A percentile compares a stretch with the other conserved stretches of the same genome.
phyloP scores from a whole-genome alignment of 352 stramenopile species.

The Albugo laibachii region DNA sequence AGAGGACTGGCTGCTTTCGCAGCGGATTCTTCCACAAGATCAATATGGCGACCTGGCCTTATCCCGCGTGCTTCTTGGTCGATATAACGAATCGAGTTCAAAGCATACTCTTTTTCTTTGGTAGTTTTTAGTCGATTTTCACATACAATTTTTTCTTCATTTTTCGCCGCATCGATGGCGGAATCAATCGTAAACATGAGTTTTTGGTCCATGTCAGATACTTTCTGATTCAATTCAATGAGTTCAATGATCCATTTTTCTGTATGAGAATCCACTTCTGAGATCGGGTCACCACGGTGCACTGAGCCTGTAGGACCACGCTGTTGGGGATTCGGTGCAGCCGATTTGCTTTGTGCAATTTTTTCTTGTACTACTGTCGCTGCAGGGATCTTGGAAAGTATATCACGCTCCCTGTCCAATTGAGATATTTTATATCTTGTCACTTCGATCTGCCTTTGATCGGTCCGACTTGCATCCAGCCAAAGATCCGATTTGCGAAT shows the following conservation, averaged over 20 bases:
- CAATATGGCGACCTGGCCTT: too few species aligned
- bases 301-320: conserved; percentile 35
- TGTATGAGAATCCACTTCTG: conserved; percentile 77
- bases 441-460: conserved; percentile 67
- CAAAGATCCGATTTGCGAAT: conserved; percentile 77
- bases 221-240: conserved; percentile 74
- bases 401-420: conserved; percentile 76
- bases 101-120: conserved; percentile 73
- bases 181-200: conserved; percentile 35
- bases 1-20: too few species aligned
- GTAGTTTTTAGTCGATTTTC: conserved; percentile 67
- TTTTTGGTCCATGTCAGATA: conserved; percentile 43
- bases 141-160: conserved; percentile 55
- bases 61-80: conserved; percentile 32
- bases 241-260: conserved; percentile 74
- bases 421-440: conserved; percentile 68
- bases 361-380: conserved; percentile 74
- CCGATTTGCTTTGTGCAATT: conserved; percentile 37
- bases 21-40: too few species aligned
- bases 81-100: conserved; percentile 79
- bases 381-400: conserved; percentile 57
- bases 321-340: conserved; percentile 10
- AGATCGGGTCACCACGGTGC: conserved; percentile 62
- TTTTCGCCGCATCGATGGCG: conserved; percentile 24
- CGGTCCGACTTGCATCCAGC: conserved; percentile 62